phyloP scores from a whole-genome alignment of 2,329 filamentous ascomycete species.

The Phialophora expanda region DNA sequence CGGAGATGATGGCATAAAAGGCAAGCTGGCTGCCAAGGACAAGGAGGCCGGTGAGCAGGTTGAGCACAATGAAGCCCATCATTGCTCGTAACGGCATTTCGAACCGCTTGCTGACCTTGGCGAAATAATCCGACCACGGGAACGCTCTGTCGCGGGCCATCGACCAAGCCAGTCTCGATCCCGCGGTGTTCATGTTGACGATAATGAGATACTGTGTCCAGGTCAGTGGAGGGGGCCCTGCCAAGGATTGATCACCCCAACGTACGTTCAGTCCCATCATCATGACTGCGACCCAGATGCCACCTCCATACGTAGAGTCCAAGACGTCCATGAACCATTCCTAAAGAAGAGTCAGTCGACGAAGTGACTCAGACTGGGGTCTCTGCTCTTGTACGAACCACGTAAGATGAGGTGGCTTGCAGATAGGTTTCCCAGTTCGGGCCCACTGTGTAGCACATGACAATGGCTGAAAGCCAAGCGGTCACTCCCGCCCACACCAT shows the following conservation, averaged over 20 bases:
- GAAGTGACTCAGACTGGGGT: not conserved
- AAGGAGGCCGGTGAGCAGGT: constrained; percentile 30
- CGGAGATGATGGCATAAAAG: constrained; percentile 36
- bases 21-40: constrained; percentile 34
- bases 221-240: not conserved
- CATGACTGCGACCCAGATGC: constrained; percentile 35
- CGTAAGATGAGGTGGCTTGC: constrained; percentile 33
- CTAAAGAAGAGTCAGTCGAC: constrained; percentile 44
- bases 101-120: constrained; percentile 58
- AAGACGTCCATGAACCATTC: constrained; percentile 45
- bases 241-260: not conserved
- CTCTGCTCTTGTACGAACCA: constrained; percentile 18
- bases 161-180: constrained; percentile 33
- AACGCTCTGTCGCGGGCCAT: constrained; percentile 65
- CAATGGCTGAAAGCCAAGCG: constrained; percentile 34
- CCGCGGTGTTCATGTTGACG: constrained; percentile 36
- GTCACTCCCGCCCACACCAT: constrained; percentile 36
- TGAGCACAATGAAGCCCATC: constrained; percentile 32
- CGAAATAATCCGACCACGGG: constrained; percentile 60
- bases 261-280: constrained; percentile 37
- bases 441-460: constrained; percentile 35
- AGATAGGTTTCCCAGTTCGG: constrained; percentile 35
- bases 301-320: constrained; percentile 45
- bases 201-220: constrained; percentile 31
- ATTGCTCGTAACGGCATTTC: constrained; percentile 59